Percentiles rank a stretch among this genome's conserved stretches.
Conservation (phyloP, 345 rosid genomes). For the Brassica incana region DNA sequence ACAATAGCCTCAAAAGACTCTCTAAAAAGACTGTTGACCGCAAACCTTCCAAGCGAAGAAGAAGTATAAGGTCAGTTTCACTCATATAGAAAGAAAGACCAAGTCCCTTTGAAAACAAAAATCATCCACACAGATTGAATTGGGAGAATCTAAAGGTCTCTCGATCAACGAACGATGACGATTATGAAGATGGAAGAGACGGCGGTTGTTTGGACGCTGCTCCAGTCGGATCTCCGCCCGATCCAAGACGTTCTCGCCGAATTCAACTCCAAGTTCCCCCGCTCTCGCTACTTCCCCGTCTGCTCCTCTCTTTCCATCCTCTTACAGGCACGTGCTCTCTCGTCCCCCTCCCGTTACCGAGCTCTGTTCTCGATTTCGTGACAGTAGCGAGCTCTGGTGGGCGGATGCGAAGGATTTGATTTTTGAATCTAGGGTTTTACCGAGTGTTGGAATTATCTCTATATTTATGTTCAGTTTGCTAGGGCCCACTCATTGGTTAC, state of each 20-base stretch:
- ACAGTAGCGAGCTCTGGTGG: not conserved
- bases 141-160: conserved; percentile 22
- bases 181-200: conserved; percentile 60
- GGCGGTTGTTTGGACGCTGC: conserved; percentile 42
- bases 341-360: not conserved
- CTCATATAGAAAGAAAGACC: not conserved
- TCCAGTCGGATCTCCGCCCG: conserved; percentile 57
- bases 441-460: not conserved
- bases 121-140: not conserved
- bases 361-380: not conserved
- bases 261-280: conserved; percentile 53
- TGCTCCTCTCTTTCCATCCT: conserved; percentile 60
- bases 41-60: not conserved
- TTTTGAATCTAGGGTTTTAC: conserved; percentile 30
- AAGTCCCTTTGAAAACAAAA: not conserved
- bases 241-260: conserved; percentile 58
- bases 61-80: not conserved
- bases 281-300: conserved; percentile 44
- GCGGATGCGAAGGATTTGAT: not conserved
- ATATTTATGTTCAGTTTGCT: too few relatives aligned
- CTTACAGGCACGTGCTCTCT: conserved; percentile 49
- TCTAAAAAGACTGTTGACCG: too few relatives aligned
- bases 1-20: too few relatives aligned
- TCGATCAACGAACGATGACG: conserved; percentile 29
- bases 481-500: too few relatives aligned